phyloP scores from a whole-genome alignment of 768 basidiomycete genomes.

The Phlebiopsis flavidoalba region DNA sequence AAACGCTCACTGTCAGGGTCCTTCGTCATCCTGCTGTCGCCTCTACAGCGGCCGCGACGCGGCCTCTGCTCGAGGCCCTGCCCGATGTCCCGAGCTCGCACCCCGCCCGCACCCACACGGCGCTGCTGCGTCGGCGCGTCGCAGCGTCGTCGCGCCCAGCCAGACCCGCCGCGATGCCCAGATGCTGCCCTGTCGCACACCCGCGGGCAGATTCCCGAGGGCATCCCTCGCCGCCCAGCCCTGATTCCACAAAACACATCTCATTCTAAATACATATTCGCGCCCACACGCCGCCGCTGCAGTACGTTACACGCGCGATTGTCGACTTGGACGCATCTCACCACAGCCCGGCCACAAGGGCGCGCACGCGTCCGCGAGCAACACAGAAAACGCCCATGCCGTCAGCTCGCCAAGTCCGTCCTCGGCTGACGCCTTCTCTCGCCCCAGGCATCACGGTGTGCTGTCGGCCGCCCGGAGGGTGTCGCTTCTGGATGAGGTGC shows the following conservation, averaged over 20 bases:
- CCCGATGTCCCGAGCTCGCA: too few relatives aligned
- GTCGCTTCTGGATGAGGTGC: conserved; percentile 32
- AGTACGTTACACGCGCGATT: background rate
- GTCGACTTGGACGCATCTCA: background rate
- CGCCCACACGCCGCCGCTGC: too few relatives aligned
- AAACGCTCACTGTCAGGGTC: background rate
- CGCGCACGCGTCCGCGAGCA: background rate
- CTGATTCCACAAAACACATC: too few relatives aligned
- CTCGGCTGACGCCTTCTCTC: background rate
- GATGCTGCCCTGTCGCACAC: background rate
- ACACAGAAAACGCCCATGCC: background rate
- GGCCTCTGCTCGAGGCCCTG: too few relatives aligned
- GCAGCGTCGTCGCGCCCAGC: too few relatives aligned
- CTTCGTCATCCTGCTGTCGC: background rate
- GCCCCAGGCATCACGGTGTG: background rate
- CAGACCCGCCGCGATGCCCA: background rate
- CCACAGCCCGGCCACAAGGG: background rate
- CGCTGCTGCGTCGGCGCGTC: too few relatives aligned
- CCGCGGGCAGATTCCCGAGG: too few relatives aligned
- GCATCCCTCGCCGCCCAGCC: background rate
- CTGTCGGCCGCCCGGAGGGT: background rate
- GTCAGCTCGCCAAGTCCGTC: background rate
- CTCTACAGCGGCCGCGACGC: too few relatives aligned
- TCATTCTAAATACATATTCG: too few relatives aligned
- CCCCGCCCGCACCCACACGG: too few relatives aligned